These are phyloP conservation scores for Sporothrix sp. DNA, from an alignment of 2,329 filamentous ascomycete genomes.

Conservation along the genomic window DNA sequence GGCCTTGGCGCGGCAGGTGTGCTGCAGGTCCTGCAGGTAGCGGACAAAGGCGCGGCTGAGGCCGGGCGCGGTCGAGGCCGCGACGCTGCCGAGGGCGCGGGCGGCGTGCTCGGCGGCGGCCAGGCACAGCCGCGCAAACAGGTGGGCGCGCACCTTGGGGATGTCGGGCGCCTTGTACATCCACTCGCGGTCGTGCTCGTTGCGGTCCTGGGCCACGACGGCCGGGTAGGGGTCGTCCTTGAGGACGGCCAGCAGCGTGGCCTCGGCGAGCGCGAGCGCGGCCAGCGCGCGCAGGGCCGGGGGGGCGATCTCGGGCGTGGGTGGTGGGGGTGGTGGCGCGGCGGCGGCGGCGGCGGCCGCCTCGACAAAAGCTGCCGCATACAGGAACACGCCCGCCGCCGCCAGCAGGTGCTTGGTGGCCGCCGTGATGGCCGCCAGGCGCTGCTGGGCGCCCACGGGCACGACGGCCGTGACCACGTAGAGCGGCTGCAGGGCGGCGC, in stretches of 20 bases:
- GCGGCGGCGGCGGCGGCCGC: too few relatives aligned
- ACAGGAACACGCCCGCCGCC: constrained; percentile 58
- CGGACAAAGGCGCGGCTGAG: constrained; percentile 56
- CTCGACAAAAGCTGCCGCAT: not conserved
- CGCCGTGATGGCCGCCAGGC: constrained; percentile 57
- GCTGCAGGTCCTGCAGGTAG: constrained; percentile 67
- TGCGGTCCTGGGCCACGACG: constrained; percentile 69
- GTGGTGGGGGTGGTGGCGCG: constrained; percentile 24
- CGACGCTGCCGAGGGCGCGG: constrained; percentile 36
- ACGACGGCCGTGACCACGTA: constrained; percentile 55
- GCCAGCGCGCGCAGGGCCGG: constrained; percentile 46
- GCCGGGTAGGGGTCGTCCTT: constrained; percentile 93
- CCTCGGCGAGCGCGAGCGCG: constrained; percentile 70
- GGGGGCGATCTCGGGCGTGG: constrained; percentile 45
- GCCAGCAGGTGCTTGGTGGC: constrained; percentile 72
- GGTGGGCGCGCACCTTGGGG: constrained; percentile 75
- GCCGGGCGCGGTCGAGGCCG: constrained; percentile 8
- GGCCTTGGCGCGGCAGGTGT: constrained; percentile 70
- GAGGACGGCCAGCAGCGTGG: constrained; percentile 77
- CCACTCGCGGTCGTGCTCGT: constrained; percentile 82
- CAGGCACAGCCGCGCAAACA: constrained; percentile 81
- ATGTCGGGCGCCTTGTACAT: constrained; percentile 89
- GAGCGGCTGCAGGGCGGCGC: constrained; percentile 61
- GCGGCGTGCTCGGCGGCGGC: constrained; percentile 83
- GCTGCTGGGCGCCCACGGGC: constrained; percentile 53